Base-by-base conservation (phyloP, 2,329 filamentous ascomycete species). In the Exserohilum turcica region DNA sequence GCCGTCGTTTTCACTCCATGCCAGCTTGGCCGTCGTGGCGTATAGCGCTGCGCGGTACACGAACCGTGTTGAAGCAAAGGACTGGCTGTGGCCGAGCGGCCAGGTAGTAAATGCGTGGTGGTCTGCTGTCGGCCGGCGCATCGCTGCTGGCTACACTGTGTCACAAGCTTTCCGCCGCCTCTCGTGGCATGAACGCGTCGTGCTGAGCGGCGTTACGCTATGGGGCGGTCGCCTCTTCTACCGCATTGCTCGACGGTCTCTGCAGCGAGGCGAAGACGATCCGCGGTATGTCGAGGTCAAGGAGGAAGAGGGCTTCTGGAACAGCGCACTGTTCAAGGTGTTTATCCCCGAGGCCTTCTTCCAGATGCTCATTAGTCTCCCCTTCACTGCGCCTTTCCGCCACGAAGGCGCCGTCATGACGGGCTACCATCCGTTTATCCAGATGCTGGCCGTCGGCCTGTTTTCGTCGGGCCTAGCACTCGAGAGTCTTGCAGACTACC, bases 81-180 rank as follows among this genome's bases (percentile, higher is more conserved):
- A 87, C 65, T 83, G 80, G 76, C 70, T 84, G 5, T 86, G 83
- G 83, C 81, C 83, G 1, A 72, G 77, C 3, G 80, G 76, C 2
- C 81, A 81, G 61, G 78, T 86, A 8, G 68, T 77, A 51, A 86
- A 84, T 64, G 83, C 82, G 6, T 86, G 84, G 84, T 86, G 82
- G 80, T 80, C 77, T 48, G 82, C 84, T 18, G 70, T 86, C 36
- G 82, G 83, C 12, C 74, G 77, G n/a, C 79, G 78, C 5, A 73
- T 84, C 9, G 72, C 77, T 50, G 74, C 78, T 27, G 77, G 79
- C 1, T 66, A 82, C 16, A 77, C 80, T 0, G 52, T 82, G 5
- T 61, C 73, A 1, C 73, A 78, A 40, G 80, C 82, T 13, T 78
- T 81, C 61, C 61, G 69, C 15, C 76, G 76, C 3, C 71, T 85